Percentiles rank a stretch among this genome's conserved stretches.
Conservation (phyloP, 192 early-diverging fungal species). For the Podila verticillata region DNA sequence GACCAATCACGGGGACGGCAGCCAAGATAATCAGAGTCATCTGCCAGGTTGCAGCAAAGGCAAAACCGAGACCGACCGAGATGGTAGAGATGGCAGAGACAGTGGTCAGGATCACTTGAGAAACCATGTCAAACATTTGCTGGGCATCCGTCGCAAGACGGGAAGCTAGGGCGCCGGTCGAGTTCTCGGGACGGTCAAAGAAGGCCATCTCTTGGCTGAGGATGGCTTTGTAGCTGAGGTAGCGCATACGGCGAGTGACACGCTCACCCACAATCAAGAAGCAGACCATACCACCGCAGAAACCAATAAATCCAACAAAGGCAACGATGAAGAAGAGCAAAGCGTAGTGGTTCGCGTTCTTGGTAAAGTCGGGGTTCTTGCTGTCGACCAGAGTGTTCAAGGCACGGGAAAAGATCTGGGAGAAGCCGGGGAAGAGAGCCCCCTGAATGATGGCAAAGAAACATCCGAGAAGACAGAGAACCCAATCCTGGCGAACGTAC, state of each 20-base stretch:
- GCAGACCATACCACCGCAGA: too few relatives aligned
- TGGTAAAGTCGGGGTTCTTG: constrained; percentile 5
- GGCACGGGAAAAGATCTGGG: constrained; percentile 65
- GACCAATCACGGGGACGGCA: constrained; percentile 71
- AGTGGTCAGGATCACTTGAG: constrained; percentile 56
- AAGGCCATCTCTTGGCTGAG: constrained; percentile 84
- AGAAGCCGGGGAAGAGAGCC: constrained; percentile 80
- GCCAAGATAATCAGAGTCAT: constrained; percentile 73
- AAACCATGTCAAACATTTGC: constrained; percentile 69
- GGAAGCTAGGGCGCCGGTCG: constrained; percentile 84
- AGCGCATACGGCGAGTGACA: too few relatives aligned
- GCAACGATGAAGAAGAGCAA: too few relatives aligned
- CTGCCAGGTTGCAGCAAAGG: constrained; percentile 67
- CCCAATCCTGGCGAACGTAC: constrained; percentile 63
- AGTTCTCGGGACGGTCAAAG: constrained; percentile 81
- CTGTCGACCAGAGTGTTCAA: not conserved
- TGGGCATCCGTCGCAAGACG: constrained; percentile 82
- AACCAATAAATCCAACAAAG: too few relatives aligned
- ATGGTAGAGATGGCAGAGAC: constrained; percentile 8
- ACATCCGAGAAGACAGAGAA: constrained; percentile 62
- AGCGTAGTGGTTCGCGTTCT: too few relatives aligned
- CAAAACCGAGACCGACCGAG: constrained; percentile 48
- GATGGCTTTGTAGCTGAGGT: constrained; percentile 54
- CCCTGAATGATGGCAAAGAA: too few relatives aligned
- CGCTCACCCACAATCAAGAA: too few relatives aligned